Evolutionary conservation across 164 flowering plant species (phyloP), one percentile per base, ranked within the genome.

Genomic region (Nymphaea colorata): DNA sequence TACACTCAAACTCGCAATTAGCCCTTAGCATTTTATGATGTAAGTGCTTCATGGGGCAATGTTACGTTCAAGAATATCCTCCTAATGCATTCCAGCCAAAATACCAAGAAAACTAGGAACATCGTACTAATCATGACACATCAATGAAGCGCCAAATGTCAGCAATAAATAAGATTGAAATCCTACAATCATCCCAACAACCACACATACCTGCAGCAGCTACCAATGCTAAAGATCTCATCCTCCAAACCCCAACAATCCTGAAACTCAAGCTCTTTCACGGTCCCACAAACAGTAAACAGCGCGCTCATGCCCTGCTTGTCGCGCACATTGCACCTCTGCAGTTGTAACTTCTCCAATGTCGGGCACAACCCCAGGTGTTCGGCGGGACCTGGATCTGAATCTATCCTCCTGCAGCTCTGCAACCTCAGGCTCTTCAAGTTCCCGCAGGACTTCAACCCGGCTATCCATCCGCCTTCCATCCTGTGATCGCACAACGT

Each of bases 391-490:
- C 89, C 91, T 0, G 90, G 89, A 72, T 68, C 68, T 0, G 72
- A 43, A 80, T 95, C 99, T 60, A 95, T 83, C 66, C 42, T 76
- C 75, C 81, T 86, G 71, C 96, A 95, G 0, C 93, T 86, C 72
- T 76, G 73, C 69, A 95, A 68, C 76, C 72, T 87, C 82, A 95
- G 79, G 53, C 86, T 87, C 85, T 87, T 95, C 84, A 95, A 82
- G 78, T 90, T 92, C 64, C 76, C 84, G 74, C 96, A 95, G 62
- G 73, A 90, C 3, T 84, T 78, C 51, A 95, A 74, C 0, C 80
- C 98, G 2, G 90, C 79, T 66, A 92, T 62, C 99, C 99, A 95
- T 4, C 99, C 99, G 44, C 73, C 87, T 44, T 92, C 99, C 96
- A 92, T 86, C 72, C 82, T 79, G 43, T 90, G 95, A 67, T 87